Evolutionary conservation across 1,139 yeast genomes (phyloP).

Genomic region (Blastobotrys malaysiensis): DNA sequence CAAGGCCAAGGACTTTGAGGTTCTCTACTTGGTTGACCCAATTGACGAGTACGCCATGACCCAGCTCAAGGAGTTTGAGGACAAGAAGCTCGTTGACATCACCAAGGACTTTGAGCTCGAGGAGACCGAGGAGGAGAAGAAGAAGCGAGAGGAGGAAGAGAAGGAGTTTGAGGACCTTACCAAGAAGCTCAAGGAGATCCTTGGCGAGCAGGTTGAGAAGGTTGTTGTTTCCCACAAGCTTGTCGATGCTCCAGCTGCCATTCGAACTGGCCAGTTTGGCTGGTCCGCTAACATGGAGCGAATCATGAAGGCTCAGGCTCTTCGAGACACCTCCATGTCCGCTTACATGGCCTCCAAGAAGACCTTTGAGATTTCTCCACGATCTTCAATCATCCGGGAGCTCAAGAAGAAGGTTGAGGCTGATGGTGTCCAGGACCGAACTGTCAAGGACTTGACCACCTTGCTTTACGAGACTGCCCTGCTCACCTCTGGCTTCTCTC

Average conservation of each 20-base stretch:
- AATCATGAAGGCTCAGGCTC: conserved; percentile 99
- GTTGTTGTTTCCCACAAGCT: conserved; percentile 97
- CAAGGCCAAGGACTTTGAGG: conserved; percentile 98
- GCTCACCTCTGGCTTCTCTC: conserved; percentile 96
- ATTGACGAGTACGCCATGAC: conserved; percentile 99
- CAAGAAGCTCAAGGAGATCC: conserved; percentile 91
- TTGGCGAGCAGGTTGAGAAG: conserved; percentile 99
- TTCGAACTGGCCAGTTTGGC: conserved; percentile 99
- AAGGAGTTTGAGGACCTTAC: conserved; percentile 92
- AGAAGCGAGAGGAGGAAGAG: conserved; percentile 84
- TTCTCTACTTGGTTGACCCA: conserved; percentile 96
- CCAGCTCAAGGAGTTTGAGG: conserved; percentile 98
- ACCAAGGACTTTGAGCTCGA: conserved; percentile 99
- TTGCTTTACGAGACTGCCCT: conserved; percentile 96
- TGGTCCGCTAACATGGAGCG: conserved; percentile 99
- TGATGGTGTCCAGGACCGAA: conserved; percentile 96
- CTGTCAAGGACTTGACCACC: conserved; percentile 96
- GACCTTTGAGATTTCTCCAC: conserved; percentile 98
- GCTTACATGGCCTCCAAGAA: conserved; percentile 99
- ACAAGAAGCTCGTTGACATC: conserved; percentile 96
- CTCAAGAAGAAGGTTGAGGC: conserved; percentile 94
- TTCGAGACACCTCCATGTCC: conserved; percentile 98
- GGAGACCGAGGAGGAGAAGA: conserved; percentile 98
- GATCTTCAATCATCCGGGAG: conserved; percentile 90
- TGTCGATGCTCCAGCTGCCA: conserved; percentile 99